Percentiles rank a stretch among this genome's conserved stretches.
Evolutionary conservation across 202 grass and related monocot genomes (phyloP).

Genomic region (Panicum hallii): DNA sequence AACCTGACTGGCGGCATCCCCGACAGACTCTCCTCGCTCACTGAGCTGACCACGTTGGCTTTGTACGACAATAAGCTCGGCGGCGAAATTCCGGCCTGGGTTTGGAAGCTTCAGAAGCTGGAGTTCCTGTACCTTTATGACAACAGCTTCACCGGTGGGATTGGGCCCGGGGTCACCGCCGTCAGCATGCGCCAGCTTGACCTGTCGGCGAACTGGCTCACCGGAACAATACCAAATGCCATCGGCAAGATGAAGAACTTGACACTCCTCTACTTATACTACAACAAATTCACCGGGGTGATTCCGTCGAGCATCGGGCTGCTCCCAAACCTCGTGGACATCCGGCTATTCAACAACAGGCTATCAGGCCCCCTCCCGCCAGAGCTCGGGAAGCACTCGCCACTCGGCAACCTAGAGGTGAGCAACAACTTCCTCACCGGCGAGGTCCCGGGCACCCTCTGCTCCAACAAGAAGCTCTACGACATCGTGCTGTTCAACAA

Average conservation of each 20-base stretch:
- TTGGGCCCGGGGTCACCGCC: background rate
- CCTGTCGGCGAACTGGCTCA: slow-evolving; percentile 44
- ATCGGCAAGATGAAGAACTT: slow-evolving; percentile 47
- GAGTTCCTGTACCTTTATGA: background rate
- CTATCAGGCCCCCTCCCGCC: slow-evolving; percentile 42
- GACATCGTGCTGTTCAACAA: slow-evolving; percentile 54
- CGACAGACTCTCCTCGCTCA: background rate
- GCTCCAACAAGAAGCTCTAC: slow-evolving; percentile 21
- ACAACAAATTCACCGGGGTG: slow-evolving; percentile 48
- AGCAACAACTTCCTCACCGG: slow-evolving; percentile 46
- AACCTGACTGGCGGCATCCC: slow-evolving; percentile 48
- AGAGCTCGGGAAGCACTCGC: slow-evolving; percentile 61
- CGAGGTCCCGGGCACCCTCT: slow-evolving; percentile 43
- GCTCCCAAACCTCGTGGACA: slow-evolving; percentile 24
- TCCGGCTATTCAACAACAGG: slow-evolving; percentile 52
- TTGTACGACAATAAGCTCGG: background rate
- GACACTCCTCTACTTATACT: background rate
- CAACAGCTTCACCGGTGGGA: slow-evolving; percentile 42
- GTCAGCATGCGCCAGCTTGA: slow-evolving; percentile 33
- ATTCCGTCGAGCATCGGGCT: slow-evolving; percentile 42
- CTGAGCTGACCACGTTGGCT: slow-evolving; percentile 18
- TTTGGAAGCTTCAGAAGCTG: slow-evolving; percentile 30
- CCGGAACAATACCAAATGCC: slow-evolving; percentile 29
- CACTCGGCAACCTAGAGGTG: slow-evolving; percentile 36
- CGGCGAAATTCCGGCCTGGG: slow-evolving; percentile 27